Conservation (phyloP, 495 filamentous ascomycete species). For the Lichina pygmaea region DNA sequence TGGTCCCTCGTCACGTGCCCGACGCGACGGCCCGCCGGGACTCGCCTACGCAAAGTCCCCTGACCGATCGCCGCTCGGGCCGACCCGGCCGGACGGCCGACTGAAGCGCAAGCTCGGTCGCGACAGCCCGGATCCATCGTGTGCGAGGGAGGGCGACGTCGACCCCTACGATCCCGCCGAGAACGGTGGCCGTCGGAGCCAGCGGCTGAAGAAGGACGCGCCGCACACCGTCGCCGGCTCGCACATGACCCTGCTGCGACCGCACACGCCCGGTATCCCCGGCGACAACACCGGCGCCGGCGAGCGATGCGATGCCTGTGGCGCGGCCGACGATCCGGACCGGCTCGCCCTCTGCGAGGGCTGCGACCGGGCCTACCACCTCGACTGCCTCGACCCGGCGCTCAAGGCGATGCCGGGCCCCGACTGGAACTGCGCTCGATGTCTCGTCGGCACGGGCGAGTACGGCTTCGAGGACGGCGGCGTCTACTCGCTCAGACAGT, state of each 20-base stretch:
- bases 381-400: constrained; percentile 64
- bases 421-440: constrained; percentile 93
- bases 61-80: constrained; percentile 27
- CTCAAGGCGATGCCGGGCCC: constrained; percentile 52
- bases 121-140: constrained; percentile 61
- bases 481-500: constrained; percentile 83
- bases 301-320: constrained; percentile 71
- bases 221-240: constrained; percentile 77
- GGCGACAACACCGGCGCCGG: constrained; percentile 20
- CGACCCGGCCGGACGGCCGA: constrained; percentile 23
- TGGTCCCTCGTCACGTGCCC: constrained; percentile 12
- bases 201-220: constrained; percentile 78
- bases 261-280: constrained; percentile 42
- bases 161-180: constrained; percentile 41
- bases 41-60: constrained; percentile 29
- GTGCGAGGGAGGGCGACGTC: constrained; percentile 27
- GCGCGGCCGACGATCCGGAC: constrained; percentile 43
- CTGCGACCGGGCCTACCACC: constrained; percentile 77
- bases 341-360: constrained; percentile 70
- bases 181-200: constrained; percentile 51
- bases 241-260: constrained; percentile 84
- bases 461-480: constrained; percentile 96
- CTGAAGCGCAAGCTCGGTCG: constrained; percentile 15
- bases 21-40: constrained; percentile 17
- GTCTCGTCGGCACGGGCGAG: constrained; percentile 84